Conservation (phyloP, 2,329 filamentous ascomycete species). For the Scleromitrula shiraiana region DNA sequence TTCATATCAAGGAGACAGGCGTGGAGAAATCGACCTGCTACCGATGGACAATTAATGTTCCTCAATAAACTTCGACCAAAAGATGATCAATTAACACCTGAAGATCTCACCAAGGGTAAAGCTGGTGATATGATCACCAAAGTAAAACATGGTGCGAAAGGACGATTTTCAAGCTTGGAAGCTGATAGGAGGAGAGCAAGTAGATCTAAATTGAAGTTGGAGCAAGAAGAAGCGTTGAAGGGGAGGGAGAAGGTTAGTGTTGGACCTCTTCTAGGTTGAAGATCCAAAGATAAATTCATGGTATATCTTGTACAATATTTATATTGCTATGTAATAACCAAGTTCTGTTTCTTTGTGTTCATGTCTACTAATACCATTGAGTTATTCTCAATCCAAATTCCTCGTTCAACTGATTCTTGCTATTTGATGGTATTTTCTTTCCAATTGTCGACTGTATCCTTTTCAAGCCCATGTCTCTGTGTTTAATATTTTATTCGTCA, state of each 20-base stretch:
- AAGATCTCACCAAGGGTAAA: slow-evolving; percentile 66
- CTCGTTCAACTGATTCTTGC: too few relatives aligned
- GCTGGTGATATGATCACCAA: slow-evolving; percentile 91
- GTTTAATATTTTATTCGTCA: too few relatives aligned
- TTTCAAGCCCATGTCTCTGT: too few relatives aligned
- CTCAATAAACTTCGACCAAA: slow-evolving; percentile 57
- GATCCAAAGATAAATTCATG: background rate
- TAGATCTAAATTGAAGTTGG: slow-evolving; percentile 31
- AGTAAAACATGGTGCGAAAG: slow-evolving; percentile 72
- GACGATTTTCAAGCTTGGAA: slow-evolving; percentile 47
- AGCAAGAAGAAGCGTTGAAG: slow-evolving; percentile 34
- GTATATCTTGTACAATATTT: too few relatives aligned
- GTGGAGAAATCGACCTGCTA: slow-evolving; percentile 65
- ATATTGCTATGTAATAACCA: too few relatives aligned
- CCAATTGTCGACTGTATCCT: too few relatives aligned
- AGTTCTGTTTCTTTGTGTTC: too few relatives aligned
- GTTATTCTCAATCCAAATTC: too few relatives aligned
- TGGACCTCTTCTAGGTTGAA: slow-evolving; percentile 39
- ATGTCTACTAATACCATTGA: too few relatives aligned
- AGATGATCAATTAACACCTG: slow-evolving; percentile 43
- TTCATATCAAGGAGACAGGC: slow-evolving; percentile 58
- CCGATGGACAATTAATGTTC: slow-evolving; percentile 57
- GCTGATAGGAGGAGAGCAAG: slow-evolving; percentile 43
- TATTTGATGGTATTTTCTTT: too few relatives aligned
- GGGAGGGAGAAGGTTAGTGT: slow-evolving; percentile 46